Percentiles rank a stretch among this genome's conserved stretches.
phyloP scores from a whole-genome alignment of 2,329 filamentous ascomycete genomes.

The Diaporthe sp. region DNA sequence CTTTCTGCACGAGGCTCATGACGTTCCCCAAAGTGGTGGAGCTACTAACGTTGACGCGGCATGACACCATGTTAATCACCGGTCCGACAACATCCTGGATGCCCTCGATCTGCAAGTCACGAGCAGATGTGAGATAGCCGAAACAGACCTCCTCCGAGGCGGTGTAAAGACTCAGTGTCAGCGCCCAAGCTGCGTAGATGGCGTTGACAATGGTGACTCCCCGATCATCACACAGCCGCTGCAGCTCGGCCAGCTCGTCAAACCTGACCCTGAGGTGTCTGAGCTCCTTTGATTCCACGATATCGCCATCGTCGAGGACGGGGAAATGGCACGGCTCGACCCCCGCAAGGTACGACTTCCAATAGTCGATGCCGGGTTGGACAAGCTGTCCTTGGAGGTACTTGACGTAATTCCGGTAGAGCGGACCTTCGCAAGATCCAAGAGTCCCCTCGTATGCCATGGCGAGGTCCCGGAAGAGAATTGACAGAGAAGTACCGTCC shows the following conservation, averaged over 20 bases:
- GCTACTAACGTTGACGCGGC: background rate
- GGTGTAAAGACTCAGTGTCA: slow-evolving; percentile 36
- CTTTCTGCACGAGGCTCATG: slow-evolving; percentile 16
- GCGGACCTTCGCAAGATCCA: slow-evolving; percentile 32
- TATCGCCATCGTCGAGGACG: slow-evolving; percentile 39
- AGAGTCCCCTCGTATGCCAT: slow-evolving; percentile 44
- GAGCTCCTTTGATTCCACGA: slow-evolving; percentile 32
- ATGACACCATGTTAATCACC: slow-evolving; percentile 19
- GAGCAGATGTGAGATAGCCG: slow-evolving; percentile 46
- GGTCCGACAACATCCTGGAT: slow-evolving; percentile 46
- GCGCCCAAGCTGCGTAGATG: slow-evolving; percentile 41
- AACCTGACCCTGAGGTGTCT: slow-evolving; percentile 5
- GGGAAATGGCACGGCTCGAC: slow-evolving; percentile 50
- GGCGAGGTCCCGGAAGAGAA: slow-evolving; percentile 49
- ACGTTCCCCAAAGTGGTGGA: slow-evolving; percentile 1
- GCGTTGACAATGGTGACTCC: slow-evolving; percentile 45
- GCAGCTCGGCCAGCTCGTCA: slow-evolving; percentile 1
- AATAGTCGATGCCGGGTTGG: slow-evolving; percentile 46
- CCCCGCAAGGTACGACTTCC: slow-evolving; percentile 46
- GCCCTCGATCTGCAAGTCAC: slow-evolving; percentile 45
- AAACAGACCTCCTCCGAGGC: slow-evolving; percentile 37
- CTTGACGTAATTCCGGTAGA: slow-evolving; percentile 43
- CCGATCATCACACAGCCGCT: slow-evolving; percentile 21
- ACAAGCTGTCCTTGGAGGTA: slow-evolving; percentile 43
- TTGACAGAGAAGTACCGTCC: slow-evolving; percentile 51